Evolutionary conservation across 768 basidiomycete genomes (phyloP).

Genomic region (Mycena rebaudengoi): DNA sequence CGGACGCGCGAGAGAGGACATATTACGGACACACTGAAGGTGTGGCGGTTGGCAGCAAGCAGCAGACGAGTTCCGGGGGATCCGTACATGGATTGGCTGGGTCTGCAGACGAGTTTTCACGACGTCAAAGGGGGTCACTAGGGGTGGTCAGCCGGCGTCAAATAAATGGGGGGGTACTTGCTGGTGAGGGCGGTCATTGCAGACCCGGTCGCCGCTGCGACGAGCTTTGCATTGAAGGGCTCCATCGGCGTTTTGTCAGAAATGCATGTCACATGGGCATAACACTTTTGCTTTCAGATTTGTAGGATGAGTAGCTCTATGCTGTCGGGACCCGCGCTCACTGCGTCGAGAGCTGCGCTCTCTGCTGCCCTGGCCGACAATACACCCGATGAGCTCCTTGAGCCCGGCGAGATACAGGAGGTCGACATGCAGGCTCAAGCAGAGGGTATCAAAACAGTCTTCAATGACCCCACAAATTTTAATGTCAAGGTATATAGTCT

Average conservation of each 20-base stretch:
- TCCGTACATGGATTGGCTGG: conserved; percentile 66
- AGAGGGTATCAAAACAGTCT: conserved; percentile 88
- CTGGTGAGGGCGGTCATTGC: conserved; percentile 86
- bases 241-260: conserved; percentile 70
- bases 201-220: conserved; percentile 82
- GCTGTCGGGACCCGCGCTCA: conserved; percentile 72
- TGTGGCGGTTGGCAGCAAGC: conserved; percentile 77
- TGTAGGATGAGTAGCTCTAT: conserved; percentile 46
- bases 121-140: conserved; percentile 99
- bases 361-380: conserved; percentile 75
- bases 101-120: conserved; percentile 97
- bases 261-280: too few species aligned
- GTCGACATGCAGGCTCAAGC: conserved; percentile 86
- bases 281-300: too few species aligned
- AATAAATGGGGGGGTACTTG: conserved; percentile 41
- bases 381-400: conserved; percentile 53
- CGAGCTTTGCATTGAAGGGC: conserved; percentile 78
- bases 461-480: conserved; percentile 91
- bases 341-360: conserved; percentile 83
- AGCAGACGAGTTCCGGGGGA: conserved; percentile 61
- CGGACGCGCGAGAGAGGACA: conserved; percentile 77
- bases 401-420: conserved; percentile 89
- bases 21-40: conserved; percentile 70
- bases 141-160: conserved; percentile 11
- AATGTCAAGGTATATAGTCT: conserved; percentile 84